Percentiles rank a stretch among this genome's conserved stretches.
Evolutionary conservation across 1,284 basidiomycete genomes (phyloP).

Genomic region (Blastosporella zonata): DNA sequence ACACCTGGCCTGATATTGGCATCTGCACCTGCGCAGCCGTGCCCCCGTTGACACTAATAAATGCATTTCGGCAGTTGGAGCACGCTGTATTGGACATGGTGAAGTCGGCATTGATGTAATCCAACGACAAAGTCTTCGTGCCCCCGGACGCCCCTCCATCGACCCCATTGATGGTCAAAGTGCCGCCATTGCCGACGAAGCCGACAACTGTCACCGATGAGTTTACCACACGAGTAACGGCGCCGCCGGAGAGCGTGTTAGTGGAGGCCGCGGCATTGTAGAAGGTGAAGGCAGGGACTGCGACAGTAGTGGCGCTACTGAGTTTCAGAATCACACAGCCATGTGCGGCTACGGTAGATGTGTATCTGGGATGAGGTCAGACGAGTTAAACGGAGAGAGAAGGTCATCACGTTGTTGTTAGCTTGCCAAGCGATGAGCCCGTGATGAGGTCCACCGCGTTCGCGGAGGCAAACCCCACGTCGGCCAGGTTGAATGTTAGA

Average conservation of each 20-base stretch:
- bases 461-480: slow-evolving; percentile 40
- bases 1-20: slow-evolving; percentile 47
- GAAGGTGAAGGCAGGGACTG: slow-evolving; percentile 35
- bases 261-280: slow-evolving; percentile 37
- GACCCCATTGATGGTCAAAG: slow-evolving; percentile 39
- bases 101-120: slow-evolving; percentile 47
- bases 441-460: slow-evolving; percentile 40
- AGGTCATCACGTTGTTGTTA: slow-evolving; percentile 33
- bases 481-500: slow-evolving; percentile 39
- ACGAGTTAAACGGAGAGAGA: slow-evolving; percentile 7
- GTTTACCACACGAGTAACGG: slow-evolving; percentile 37
- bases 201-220: slow-evolving; percentile 39
- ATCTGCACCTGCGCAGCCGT: slow-evolving; percentile 41
- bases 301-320: slow-evolving; percentile 25
- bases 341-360: slow-evolving; percentile 37
- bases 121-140: slow-evolving; percentile 41
- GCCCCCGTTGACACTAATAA: slow-evolving; percentile 45
- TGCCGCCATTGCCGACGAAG: slow-evolving; percentile 42
- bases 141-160: slow-evolving; percentile 41
- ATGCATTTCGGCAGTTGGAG: slow-evolving; percentile 46
- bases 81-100: slow-evolving; percentile 41
- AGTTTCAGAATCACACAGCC: slow-evolving; percentile 41
- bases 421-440: slow-evolving; percentile 34
- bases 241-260: slow-evolving; percentile 39
- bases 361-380: slow-evolving; percentile 28